Conservation (phyloP, 2,329 filamentous ascomycete species). For the Epichloe elymi region DNA sequence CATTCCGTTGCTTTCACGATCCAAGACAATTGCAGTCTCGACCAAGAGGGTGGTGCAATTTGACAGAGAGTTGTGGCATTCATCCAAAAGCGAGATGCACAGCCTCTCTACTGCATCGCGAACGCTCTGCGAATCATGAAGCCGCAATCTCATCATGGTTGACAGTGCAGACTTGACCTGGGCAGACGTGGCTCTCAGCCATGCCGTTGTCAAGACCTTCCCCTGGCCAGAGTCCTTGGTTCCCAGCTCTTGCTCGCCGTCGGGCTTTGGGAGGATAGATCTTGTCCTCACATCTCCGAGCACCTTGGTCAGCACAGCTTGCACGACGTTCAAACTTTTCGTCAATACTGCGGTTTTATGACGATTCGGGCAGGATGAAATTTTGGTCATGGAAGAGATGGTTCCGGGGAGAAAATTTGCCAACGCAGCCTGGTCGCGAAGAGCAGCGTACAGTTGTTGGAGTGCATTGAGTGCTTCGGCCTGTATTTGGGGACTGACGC, state of each 20-base stretch:
- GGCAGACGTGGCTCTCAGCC: constrained; percentile 66
- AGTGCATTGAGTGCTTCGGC: constrained; percentile 55
- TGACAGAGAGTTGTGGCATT: constrained; percentile 60
- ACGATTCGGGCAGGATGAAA: constrained; percentile 54
- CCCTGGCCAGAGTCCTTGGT: constrained; percentile 11
- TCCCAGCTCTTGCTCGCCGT: constrained; percentile 13
- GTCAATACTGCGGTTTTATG: constrained; percentile 47
- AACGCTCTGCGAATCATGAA: constrained; percentile 57
- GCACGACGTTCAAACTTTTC: constrained; percentile 45
- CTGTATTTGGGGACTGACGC: constrained; percentile 54
- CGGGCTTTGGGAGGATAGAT: constrained; percentile 25
- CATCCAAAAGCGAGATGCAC: constrained; percentile 62
- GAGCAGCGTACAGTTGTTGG: constrained; percentile 43
- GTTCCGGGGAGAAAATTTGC: constrained; percentile 76
- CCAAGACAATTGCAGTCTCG: constrained; percentile 67
- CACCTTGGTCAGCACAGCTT: constrained; percentile 38
- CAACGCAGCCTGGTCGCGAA: constrained; percentile 61
- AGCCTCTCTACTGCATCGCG: constrained; percentile 53
- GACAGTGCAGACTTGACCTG: constrained; percentile 77
- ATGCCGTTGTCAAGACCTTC: constrained; percentile 37
- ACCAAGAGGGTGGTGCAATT: constrained; percentile 60
- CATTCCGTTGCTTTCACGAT: constrained; percentile 32
- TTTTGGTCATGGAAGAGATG: constrained; percentile 66
- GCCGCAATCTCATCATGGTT: constrained; percentile 62
- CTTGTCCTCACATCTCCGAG: constrained; percentile 45